Evolutionary conservation across 805 yeast genomes (phyloP).

Genomic region (Maudiozyma saulgeensis): DNA sequence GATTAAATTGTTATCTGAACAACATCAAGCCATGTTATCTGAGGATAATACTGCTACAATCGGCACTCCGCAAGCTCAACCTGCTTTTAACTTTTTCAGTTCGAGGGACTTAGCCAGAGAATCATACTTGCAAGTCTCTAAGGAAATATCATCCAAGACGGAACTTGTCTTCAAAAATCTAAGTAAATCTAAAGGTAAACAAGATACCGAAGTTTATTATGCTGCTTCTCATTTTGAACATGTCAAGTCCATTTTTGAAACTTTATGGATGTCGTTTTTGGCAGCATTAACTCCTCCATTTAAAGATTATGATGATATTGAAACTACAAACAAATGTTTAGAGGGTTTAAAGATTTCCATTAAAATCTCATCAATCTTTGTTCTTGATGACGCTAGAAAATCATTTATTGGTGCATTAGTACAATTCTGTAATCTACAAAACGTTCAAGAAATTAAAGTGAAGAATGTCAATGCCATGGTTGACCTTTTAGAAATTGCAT

Average conservation of each 20-base stretch:
- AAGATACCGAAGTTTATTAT: conserved; percentile 47
- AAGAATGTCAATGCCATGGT: conserved; percentile 79
- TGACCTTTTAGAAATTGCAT: conserved; percentile 65
- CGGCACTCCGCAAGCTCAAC: conserved; percentile 26
- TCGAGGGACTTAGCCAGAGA: conserved; percentile 65
- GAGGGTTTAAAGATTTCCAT: conserved; percentile 82
- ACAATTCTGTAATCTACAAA: conserved; percentile 75
- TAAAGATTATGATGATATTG: conserved; percentile 74
- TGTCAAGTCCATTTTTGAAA: conserved; percentile 87
- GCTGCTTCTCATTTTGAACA: conserved; percentile 83
- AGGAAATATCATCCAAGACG: conserved; percentile 81
- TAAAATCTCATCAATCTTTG: conserved; percentile 75
- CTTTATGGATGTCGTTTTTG: conserved; percentile 91
- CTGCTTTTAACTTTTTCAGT: conserved; percentile 51
- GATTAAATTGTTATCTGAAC: conserved; percentile 86
- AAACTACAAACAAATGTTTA: conserved; percentile 56
- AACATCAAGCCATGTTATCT: conserved; percentile 77
- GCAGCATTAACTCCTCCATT: conserved; percentile 94
- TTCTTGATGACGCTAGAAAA: conserved; percentile 71
- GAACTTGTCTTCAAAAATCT: conserved; percentile 69
- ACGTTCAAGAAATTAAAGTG: conserved; percentile 62
- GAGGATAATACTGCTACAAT: conserved; percentile 40
- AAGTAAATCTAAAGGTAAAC: conserved; percentile 39
- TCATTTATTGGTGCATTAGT: conserved; percentile 86
- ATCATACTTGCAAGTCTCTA: conserved; percentile 86